Percentiles rank a stretch among this genome's conserved stretches.
Conservation (phyloP, 257 asterid genomes). For the Orobanche coerulescens region DNA sequence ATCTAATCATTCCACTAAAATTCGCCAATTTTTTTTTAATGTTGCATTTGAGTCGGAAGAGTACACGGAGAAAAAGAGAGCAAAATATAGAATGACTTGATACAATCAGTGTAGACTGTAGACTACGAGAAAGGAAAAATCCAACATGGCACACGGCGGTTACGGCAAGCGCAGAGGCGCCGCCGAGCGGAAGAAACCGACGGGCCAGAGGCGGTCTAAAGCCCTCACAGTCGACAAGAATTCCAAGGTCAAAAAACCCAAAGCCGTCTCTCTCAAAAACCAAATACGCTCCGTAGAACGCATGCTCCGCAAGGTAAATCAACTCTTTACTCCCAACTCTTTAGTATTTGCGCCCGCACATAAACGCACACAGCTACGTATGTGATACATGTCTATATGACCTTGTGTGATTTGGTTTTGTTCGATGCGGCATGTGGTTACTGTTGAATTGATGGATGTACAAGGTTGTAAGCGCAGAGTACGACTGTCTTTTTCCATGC, state of each 20-base stretch:
- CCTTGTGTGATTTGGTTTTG: not conserved
- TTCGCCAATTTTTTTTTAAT: too few species aligned
- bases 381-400: not conserved
- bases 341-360: not conserved
- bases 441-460: constrained; percentile 12
- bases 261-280: constrained; percentile 67
- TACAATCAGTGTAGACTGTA: not conserved
- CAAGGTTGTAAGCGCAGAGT: not conserved
- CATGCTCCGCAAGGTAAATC: constrained; percentile 78
- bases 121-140: not conserved
- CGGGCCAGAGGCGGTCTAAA: constrained; percentile 46
- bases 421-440: not conserved
- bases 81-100: not conserved
- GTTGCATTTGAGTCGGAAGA: too few species aligned
- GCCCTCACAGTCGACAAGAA: constrained; percentile 56
- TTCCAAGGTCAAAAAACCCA: constrained; percentile 50
- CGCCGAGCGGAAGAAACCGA: constrained; percentile 39
- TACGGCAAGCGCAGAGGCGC: constrained; percentile 56
- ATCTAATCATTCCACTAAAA: too few species aligned
- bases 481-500: not conserved
- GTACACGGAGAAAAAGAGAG: not conserved
- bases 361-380: not conserved
- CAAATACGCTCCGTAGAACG: constrained; percentile 88
- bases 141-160: constrained; percentile 74
- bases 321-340: constrained; percentile 8